These are phyloP conservation scores for Fusarium avenaceum DNA, from an alignment of 2,329 filamentous ascomycete genomes.

Conservation along the genomic window DNA sequence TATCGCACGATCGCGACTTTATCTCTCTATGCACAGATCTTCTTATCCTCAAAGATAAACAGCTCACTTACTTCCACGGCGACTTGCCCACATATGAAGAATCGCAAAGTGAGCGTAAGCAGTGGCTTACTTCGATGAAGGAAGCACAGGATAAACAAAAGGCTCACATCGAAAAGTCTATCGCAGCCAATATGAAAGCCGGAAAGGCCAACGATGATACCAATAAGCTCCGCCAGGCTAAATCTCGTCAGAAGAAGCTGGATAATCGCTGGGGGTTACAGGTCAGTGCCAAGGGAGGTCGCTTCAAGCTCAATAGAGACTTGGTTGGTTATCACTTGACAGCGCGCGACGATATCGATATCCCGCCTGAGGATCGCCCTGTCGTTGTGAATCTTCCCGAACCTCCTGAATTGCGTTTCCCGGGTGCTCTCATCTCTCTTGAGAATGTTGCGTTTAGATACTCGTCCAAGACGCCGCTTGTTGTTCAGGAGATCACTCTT, in stretches of 20 bases:
- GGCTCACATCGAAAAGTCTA: constrained; percentile 83
- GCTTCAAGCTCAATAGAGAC: constrained; percentile 87
- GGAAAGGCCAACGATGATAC: constrained; percentile 84
- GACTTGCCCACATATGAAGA: constrained; percentile 79
- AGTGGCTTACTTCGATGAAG: constrained; percentile 80
- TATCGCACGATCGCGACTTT: constrained; percentile 89
- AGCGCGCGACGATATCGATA: constrained; percentile 76
- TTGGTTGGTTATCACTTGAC: constrained; percentile 71
- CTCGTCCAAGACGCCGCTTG: constrained; percentile 51
- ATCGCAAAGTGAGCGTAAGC: constrained; percentile 75
- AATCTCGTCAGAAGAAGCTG: constrained; percentile 85
- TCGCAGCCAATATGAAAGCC: constrained; percentile 79
- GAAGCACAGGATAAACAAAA: constrained; percentile 86
- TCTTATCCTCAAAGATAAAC: constrained; percentile 79
- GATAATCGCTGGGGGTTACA: constrained; percentile 85
- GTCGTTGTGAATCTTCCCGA: constrained; percentile 71
- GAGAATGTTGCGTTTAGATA: constrained; percentile 79
- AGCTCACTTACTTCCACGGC: constrained; percentile 80
- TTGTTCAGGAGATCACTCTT: constrained; percentile 74
- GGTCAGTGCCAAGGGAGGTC: constrained; percentile 76
- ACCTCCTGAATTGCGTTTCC: constrained; percentile 79
- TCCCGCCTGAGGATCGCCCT: constrained; percentile 73
- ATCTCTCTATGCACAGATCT: constrained; percentile 82
- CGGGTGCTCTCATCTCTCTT: constrained; percentile 78
- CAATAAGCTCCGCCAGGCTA: constrained; percentile 88